phyloP scores from a whole-genome alignment of 164 flowering plant species.

The Kingdonia uniflora region DNA sequence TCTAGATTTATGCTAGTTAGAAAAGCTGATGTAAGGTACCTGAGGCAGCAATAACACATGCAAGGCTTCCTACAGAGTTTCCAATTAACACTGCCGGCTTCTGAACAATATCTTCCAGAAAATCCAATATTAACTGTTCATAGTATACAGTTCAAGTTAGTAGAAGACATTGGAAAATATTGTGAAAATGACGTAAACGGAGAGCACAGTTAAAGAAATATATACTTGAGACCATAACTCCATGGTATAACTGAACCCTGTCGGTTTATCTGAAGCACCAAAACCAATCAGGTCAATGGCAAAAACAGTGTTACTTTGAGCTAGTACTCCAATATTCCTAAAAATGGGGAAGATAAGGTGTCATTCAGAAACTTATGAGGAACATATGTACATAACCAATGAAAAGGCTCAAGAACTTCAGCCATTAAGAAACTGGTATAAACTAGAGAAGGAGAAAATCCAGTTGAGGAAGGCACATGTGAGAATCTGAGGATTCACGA shows the following conservation, averaged over 20 bases:
- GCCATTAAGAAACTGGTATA: too few relatives aligned
- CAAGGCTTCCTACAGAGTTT: conserved; percentile 95
- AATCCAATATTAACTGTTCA: conserved; percentile 70
- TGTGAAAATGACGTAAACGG: neutral
- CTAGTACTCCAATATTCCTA: conserved; percentile 60
- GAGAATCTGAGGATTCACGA: too few relatives aligned
- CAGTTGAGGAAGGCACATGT: too few relatives aligned
- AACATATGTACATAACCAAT: too few relatives aligned
- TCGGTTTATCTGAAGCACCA: conserved; percentile 89
- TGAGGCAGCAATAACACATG: conserved; percentile 87
- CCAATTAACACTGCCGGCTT: conserved; percentile 76
- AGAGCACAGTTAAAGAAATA: neutral
- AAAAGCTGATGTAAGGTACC: conserved; percentile 23
- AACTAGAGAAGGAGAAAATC: too few relatives aligned
- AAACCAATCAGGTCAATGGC: conserved; percentile 87
- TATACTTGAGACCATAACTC: conserved; percentile 83
- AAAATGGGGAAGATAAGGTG: neutral
- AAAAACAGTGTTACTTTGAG: conserved; percentile 52
- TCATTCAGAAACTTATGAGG: neutral
- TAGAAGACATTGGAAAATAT: neutral
- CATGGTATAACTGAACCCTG: conserved; percentile 66
- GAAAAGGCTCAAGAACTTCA: neutral
- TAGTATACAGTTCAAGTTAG: conserved; percentile 3
- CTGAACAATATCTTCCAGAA: conserved; percentile 57
- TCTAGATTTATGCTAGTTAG: neutral